These are phyloP conservation scores for Lodderomyces jiufengensis DNA, from an alignment of 1,139 yeast genomes.

Conservation along the genomic window DNA sequence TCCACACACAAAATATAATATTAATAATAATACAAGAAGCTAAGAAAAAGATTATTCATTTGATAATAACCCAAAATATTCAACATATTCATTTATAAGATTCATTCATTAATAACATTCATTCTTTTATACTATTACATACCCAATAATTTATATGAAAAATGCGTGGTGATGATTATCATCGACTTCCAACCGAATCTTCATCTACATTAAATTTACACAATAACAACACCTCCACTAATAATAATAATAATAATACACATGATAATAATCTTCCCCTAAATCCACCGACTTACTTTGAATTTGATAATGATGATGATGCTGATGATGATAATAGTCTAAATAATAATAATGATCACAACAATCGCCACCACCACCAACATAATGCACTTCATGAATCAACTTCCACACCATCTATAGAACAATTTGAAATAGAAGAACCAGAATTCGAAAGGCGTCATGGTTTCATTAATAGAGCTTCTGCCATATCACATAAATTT, in stretches of 20 bases:
- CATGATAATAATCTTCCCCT: constrained; percentile 14
- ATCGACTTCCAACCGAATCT: constrained; percentile 1
- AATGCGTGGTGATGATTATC: constrained; percentile 1
- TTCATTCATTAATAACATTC: too few species aligned
- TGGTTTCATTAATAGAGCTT: constrained; percentile 28
- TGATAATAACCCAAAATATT: too few species aligned
- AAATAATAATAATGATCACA: neutral
- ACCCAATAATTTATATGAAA: neutral
- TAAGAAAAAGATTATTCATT: too few species aligned
- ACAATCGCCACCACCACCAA: neutral
- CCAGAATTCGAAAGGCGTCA: constrained; percentile 16
- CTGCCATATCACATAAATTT: constrained; percentile 28
- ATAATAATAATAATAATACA: too few species aligned
- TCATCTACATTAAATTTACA: neutral
- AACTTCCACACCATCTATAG: constrained; percentile 18
- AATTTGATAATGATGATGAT: constrained; percentile 13
- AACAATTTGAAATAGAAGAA: constrained; percentile 45
- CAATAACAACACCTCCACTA: too few species aligned
- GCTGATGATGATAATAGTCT: constrained; percentile 4
- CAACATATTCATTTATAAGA: too few species aligned
- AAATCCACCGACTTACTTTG: constrained; percentile 33
- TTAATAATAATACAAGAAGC: too few species aligned
- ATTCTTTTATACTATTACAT: too few species aligned
- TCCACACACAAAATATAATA: too few species aligned
- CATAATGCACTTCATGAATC: constrained; percentile 1